These are phyloP conservation scores for Arthrobotrys entomopaga DNA, from an alignment of 2,329 filamentous ascomycete species.

Conservation along the genomic window DNA sequence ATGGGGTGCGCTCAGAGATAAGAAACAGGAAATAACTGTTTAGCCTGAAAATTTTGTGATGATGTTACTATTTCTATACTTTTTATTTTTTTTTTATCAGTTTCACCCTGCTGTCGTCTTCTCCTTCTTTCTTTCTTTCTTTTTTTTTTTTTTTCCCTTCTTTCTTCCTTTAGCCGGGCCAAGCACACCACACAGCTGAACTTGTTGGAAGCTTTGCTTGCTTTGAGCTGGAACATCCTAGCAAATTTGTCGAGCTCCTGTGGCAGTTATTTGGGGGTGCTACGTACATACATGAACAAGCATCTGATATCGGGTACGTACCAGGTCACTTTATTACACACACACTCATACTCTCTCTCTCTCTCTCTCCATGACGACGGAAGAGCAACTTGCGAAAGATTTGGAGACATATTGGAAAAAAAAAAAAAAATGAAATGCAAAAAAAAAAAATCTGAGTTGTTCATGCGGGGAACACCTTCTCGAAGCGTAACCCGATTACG, in stretches of 20 bases:
- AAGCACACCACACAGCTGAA: constrained; percentile 38
- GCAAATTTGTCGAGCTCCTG: constrained; percentile 37
- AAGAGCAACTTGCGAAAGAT: background rate
- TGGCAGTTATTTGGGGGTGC: constrained; percentile 15
- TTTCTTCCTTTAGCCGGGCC: background rate
- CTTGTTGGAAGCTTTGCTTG: too few relatives aligned
- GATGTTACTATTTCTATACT: too few relatives aligned
- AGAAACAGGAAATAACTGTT: constrained; percentile 21
- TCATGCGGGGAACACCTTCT: constrained; percentile 51
- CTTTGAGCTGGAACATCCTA: constrained; percentile 11
- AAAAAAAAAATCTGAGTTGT: constrained; percentile 23
- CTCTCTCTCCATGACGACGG: too few relatives aligned
- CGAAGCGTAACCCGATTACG: constrained; percentile 53
- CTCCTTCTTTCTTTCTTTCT: too few relatives aligned
- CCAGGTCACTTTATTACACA: too few relatives aligned
- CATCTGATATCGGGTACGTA: too few relatives aligned
- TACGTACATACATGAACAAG: constrained; percentile 5
- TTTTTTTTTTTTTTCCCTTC: constrained; percentile 11
- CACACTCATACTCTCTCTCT: too few relatives aligned
- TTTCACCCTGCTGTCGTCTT: background rate
- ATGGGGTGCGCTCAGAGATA: constrained; percentile 10
- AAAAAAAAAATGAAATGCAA: background rate
- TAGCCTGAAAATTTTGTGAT: constrained; percentile 49
- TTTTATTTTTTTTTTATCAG: background rate
- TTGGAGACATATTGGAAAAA: background rate